Base-by-base conservation (phyloP, 176 grass and related monocot species). In the Phragmites australis region DNA sequence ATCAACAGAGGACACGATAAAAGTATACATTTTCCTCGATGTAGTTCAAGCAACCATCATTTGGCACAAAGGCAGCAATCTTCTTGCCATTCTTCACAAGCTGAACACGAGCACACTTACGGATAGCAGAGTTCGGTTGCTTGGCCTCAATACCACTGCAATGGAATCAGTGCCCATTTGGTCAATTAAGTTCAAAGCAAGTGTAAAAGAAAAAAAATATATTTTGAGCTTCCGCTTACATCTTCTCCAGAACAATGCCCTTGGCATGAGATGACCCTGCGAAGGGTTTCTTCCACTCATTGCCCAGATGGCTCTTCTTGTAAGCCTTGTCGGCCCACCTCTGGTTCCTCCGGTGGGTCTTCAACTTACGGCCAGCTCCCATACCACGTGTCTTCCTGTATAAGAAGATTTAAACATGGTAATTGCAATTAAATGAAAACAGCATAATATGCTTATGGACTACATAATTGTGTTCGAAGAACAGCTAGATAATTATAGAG, bases 301-400 rank as follows among this genome's bases (percentile, higher is more conserved):
- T 91, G 9, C 89, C 89, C 84, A 91, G 52, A 59, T 91, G 90
- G 71, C 90, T 92, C 86, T 92, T 92, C 83, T 92, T 92, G 86
- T 92, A 92, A 48, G 87, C 87, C 70, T 92, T 92, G 68, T 92
- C 90, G 41, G 90, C 90, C 87, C 90, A 92, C 74, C 90, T 79
- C 48, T 89, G 86, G 79, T 86, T 89, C 83, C 87, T 92, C 46
- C 90, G 83, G 83, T 92, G 86, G 64, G 86, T 89, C 83, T 88
- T 92, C 73, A 92, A 83, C 83, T 89, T 92, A 60, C 87, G 90
- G 52, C 79, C 87, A 70, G 86, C 86, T 92, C 78, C 90, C 87
- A 92, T 92, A 86, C 90, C 90, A 86, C 87, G 90, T 70, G 90
- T 92, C 83, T 92, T 92, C 65, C 90, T 92, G 78, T 45, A n/a